Evolutionary conservation across 108 stramenopile genomes (phyloP).

Genomic region (Fistulifera solaris): DNA sequence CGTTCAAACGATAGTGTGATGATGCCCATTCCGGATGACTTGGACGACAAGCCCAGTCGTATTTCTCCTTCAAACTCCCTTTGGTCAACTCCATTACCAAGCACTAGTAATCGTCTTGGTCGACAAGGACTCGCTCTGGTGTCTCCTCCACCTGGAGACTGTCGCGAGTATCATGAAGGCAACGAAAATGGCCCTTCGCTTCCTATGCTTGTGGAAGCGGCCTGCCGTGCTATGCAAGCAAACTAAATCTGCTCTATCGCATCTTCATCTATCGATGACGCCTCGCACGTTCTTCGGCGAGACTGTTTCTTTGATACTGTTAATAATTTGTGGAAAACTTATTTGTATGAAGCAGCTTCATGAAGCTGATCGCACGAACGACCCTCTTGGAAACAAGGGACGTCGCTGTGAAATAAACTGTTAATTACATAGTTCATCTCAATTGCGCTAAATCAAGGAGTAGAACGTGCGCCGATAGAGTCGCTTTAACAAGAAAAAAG

Average conservation of each 20-base stretch:
- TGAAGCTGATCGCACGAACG: too few relatives aligned
- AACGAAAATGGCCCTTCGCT: conserved; percentile 3
- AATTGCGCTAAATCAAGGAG: too few relatives aligned
- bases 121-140: background rate
- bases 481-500: too few relatives aligned
- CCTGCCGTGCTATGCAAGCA: conserved; percentile 6
- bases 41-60: conserved; percentile 7
- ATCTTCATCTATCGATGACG: background rate
- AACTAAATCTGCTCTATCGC: background rate
- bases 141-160: background rate
- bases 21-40: conserved; percentile 9
- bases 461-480: too few relatives aligned
- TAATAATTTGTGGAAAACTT: too few relatives aligned
- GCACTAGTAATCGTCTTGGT: background rate
- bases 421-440: too few relatives aligned
- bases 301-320: too few relatives aligned
- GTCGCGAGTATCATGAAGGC: background rate
- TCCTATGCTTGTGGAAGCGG: conserved; percentile 12
- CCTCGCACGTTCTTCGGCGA: too few relatives aligned
- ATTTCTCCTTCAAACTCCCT: conserved; percentile 6
- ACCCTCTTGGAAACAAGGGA: too few relatives aligned
- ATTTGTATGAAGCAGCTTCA: too few relatives aligned
- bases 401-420: too few relatives aligned
- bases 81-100: background rate
- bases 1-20: too few relatives aligned